phyloP scores from a whole-genome alignment of 2,329 filamentous ascomycete species.

The Lachnellula suecica region DNA sequence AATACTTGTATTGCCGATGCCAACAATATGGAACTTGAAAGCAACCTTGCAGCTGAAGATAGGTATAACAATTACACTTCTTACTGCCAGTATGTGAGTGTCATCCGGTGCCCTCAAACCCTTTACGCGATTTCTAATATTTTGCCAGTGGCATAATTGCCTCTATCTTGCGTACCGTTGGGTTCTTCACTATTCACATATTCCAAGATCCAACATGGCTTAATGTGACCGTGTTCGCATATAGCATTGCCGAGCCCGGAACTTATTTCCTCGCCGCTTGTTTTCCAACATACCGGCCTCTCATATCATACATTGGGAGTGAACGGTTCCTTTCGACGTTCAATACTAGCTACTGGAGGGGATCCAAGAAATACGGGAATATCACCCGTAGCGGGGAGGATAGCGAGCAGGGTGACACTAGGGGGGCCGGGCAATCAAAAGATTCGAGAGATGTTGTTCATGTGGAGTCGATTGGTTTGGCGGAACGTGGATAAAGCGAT shows the following conservation, averaged over 20 bases:
- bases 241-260: slow-evolving; percentile 1
- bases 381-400: neutral
- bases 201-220: slow-evolving; percentile 1
- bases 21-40: slow-evolving; percentile 2
- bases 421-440: neutral
- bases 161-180: neutral
- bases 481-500: neutral
- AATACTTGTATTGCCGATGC: slow-evolving; percentile 1
- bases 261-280: slow-evolving; percentile 2
- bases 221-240: neutral
- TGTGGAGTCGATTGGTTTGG: neutral
- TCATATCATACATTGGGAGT: neutral
- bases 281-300: slow-evolving; percentile 1
- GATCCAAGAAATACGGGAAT: neutral
- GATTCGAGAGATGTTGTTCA: neutral
- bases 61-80: neutral
- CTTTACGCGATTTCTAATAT: neutral
- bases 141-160: neutral
- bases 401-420: neutral
- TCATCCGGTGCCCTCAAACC: too few species aligned
- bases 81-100: slow-evolving; percentile 5
- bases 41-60: neutral
- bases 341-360: neutral
- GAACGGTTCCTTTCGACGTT: neutral
- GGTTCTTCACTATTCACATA: neutral